Evolutionary conservation across 1,284 basidiomycete genomes (phyloP), one percentile per base, ranked within the genome.

Genomic region (Xanthoconium separans): DNA sequence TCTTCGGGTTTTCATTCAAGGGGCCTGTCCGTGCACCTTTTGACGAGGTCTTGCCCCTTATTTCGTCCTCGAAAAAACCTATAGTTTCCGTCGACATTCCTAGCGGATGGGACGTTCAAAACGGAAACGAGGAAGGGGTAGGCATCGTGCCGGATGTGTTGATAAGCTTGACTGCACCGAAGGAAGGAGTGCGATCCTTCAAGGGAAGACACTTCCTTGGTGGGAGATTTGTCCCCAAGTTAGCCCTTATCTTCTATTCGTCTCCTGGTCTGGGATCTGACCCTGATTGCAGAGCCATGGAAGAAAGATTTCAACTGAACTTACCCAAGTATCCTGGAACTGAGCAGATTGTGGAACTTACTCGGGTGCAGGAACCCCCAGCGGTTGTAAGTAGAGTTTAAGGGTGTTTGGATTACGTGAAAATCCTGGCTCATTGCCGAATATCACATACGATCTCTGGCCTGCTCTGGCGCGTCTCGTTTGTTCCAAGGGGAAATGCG

Each of bases 1-100:
- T 99, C 58, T 99, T 99, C 63, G 96, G 97, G 5, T 99, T 99
- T 75, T 97, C 94, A 1, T 99, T 98, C 82, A 80, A 90, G 61
- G 89, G 82, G 1, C 94, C 94, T 24, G 80, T 94, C 6, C 87
- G 97, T 12, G 75, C 89, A 3, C 97, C 97, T 0, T 99, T 98
- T 72, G 86, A 93, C 63, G 65, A 72, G 0, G 86, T 88, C 15
- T 79, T 99, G 3, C 77, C 82, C 1, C 75, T 89, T 4, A 77
- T 99, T 48, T 77, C 82, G 2, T 67, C 75, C 24, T 86, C 87
- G 7, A 72, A 77, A 4, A 73, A 89, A 13, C 93, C 94, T 0
- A 89, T 96, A 61, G 82, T 97, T 22, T 92, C 89, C 2, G 89
- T 98, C 8, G 97, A 99, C 69, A 95, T 99, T 52, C 97, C 97